Evolutionary conservation across 1,139 yeast species (phyloP), one percentile per base, ranked within the genome.

Genomic region (Blastobotrys capitulatus): DNA sequence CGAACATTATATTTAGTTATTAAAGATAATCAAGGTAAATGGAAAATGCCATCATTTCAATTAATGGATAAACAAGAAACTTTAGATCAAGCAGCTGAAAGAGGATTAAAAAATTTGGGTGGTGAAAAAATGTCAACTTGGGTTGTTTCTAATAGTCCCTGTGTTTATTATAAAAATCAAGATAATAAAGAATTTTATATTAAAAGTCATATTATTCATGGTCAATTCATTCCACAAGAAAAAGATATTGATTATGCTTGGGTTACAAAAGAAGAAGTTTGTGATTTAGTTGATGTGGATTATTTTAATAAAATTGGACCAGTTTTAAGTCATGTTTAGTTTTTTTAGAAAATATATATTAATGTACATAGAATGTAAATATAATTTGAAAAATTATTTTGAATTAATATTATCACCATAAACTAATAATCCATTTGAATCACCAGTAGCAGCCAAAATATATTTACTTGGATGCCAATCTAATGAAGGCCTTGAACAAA

Each of bases 171-270:
- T 45, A 62, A 65, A 26, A 65, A 50, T 70, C 65, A 54, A 22
- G 20, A 48, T 19, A 44, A 50, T 12, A 76, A 77, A 62, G 85
- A 82, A 58, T 92, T 83, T 64, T 74, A 86, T 61, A 81, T 92
- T 62, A 88, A 88, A 68, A 85, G 95, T 41, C 96, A 88, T 65
- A 87, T 92, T 50, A 72, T 92, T 59, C 86, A 95, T n/a, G 98
- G 98, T 42, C 71, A 73, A 54, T 90, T 90, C 64, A 72, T 72
- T 49, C 78, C 87, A 20, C 77, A 76, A 55, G 68, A 42, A 35
- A 68, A 40, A 37, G 34, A 41, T 49, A 42, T 48, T 60, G 83
- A 79, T 44, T 86, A 70, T 69, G 80, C 83, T 61, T 92, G 98
- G 98, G 74, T 89, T 58, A 78, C 89, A 38, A 86, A 82, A 64